Evolutionary conservation across 2,329 filamentous ascomycete genomes (phyloP).

Genomic region (Fusarium albidum): DNA sequence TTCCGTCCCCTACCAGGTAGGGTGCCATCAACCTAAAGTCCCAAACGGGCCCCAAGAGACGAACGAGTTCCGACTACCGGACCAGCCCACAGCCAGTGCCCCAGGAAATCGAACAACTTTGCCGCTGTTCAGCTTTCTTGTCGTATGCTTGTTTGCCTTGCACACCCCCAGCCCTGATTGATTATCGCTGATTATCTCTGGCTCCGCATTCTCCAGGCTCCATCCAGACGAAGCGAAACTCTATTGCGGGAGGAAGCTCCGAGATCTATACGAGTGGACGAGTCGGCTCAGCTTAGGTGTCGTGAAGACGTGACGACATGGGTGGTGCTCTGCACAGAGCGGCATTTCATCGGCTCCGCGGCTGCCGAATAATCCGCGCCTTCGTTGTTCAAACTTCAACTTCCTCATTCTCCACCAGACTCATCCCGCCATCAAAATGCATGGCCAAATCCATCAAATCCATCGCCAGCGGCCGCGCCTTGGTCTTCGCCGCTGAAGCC

Average conservation of each 20-base stretch:
- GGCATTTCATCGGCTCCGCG: background rate
- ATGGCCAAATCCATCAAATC: no score
- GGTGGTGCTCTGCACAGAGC: no score
- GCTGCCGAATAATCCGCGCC: background rate
- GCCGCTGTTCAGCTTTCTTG: background rate
- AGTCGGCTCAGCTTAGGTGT: background rate
- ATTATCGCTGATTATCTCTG: conserved; percentile 3
- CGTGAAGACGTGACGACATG: background rate
- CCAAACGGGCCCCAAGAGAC: conserved; percentile 2
- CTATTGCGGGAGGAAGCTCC: background rate
- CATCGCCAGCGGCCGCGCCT: background rate
- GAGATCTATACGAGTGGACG: conserved; percentile 1
- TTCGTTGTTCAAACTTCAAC: background rate
- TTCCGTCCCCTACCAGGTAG: background rate
- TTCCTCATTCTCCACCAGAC: no score
- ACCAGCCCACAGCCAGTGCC: background rate
- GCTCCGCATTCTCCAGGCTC: conserved; percentile 1
- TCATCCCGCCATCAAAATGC: no score
- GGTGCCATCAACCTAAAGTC: conserved; percentile 1
- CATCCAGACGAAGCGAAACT: background rate
- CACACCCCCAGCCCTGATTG: background rate
- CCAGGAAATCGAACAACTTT: conserved; percentile 1
- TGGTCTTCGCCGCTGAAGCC: background rate
- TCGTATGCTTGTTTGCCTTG: background rate
- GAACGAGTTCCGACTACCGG: conserved; percentile 3